Base-by-base conservation (phyloP, 306 rosid species). In the Psophocarpus tetragonolobus region DNA sequence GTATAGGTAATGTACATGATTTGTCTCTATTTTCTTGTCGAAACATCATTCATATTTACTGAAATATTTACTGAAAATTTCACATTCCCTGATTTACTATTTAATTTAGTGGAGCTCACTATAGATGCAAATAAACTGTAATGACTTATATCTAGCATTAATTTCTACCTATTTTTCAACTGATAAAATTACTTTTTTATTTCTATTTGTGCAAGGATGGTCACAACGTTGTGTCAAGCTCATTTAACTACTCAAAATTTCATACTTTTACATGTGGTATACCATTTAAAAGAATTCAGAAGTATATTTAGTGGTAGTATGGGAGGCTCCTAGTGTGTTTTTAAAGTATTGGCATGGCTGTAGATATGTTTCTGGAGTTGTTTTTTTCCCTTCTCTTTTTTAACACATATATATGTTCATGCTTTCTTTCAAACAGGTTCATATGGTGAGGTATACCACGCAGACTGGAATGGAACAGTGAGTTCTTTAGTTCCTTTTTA, bases 381-480 rank as follows among this genome's bases (percentile, higher is more conserved):
- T 83, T 12, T 45, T 70, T 63, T 47, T n/a, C n/a, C n/a, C n/a
- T n/a, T n/a, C n/a, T n/a, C n/a, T 71, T 73, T 53, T 23, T 23
- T 21, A 11, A 60, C n/a, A n/a, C n/a, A n/a, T 60, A 17, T 63
- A 33, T 62, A 53, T 68, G 42, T 78, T 68, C 81, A 66, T 64
- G 20, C 65, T 68, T 84, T 81, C 68, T 62, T 84, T 62, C 64
- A 26, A 50, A 77, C 80, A 96, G 99, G 99, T 87, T 96, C 99
- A 26, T 96, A 96, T 81, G 99, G 99, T 7, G 99, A 96, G 89
- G 99, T 96, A 41, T 96, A 92, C 81, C 97, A 81, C 48, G 99
- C 99, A 0, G 99, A 96, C 85, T 92, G 93, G 99, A 91, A 96
- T 83, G 99, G 97, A 85, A 92, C 97, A 1, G 99, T 96, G 85